These are phyloP conservation scores for Salvia splendens DNA, from an alignment of 257 asterid genomes.

Conservation along the genomic window DNA sequence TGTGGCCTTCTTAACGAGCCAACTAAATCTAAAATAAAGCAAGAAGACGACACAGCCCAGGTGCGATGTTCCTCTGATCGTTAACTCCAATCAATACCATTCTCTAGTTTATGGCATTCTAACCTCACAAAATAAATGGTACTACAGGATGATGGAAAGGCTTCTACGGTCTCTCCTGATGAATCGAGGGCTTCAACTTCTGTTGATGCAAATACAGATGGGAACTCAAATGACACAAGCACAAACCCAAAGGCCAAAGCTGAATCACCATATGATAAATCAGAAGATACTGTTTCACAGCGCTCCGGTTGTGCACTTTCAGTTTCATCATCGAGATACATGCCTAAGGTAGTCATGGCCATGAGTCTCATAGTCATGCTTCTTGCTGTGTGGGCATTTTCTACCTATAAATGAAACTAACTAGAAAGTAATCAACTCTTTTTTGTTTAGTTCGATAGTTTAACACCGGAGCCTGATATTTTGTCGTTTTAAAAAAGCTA, in stretches of 20 bases:
- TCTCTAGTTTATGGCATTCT: neutral
- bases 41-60: slow-evolving; percentile 39
- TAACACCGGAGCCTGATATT: slow-evolving; percentile 17
- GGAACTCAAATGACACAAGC: slow-evolving; percentile 24
- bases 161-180: slow-evolving; percentile 16
- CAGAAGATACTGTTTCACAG: slow-evolving; percentile 23
- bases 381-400: slow-evolving; percentile 43
- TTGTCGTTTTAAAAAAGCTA: neutral
- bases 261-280: slow-evolving; percentile 14
- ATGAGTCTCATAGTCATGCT: slow-evolving; percentile 43
- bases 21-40: slow-evolving; percentile 23
- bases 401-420: slow-evolving; percentile 29
- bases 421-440: slow-evolving; percentile 1
- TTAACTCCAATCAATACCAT: neutral
- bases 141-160: slow-evolving; percentile 61
- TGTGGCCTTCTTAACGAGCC: slow-evolving; percentile 41
- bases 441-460: slow-evolving; percentile 36
- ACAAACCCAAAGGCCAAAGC: slow-evolving; percentile 8
- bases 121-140: slow-evolving; percentile 1
- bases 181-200: slow-evolving; percentile 33
- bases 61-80: slow-evolving; percentile 40
- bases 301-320: slow-evolving; percentile 27
- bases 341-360: slow-evolving; percentile 51
- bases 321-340: slow-evolving; percentile 31
- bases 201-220: slow-evolving; percentile 24